Base-by-base conservation (phyloP, 495 filamentous ascomycete species). In the Talaromyces trachyspermus region DNA sequence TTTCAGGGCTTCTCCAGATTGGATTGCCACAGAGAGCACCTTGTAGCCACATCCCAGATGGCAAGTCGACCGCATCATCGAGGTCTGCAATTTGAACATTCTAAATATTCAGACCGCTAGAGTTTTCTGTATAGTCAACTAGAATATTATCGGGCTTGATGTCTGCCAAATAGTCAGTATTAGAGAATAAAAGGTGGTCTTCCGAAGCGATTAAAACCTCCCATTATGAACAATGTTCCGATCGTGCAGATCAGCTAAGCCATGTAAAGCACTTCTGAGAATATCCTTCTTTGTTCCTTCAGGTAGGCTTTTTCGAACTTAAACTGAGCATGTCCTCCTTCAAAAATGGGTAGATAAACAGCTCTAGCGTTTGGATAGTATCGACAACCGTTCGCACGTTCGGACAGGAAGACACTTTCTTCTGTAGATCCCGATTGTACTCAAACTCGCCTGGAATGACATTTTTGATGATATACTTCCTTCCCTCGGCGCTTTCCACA, bases 201-300 rank as follows among this genome's bases (percentile, higher is more conserved):
- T 10, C 17, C 12, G 37, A 19, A 39, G n/a, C 11, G n/a, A 41
- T 19, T 17, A 11, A 26, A 44, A 44, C 49, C 58, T 55, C 58
- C 69, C 66, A 47, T 57, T 63, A 56, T 74, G 70, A 11, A 70
- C 59, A 43, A 74, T 65, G 48, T 74, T 62, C 48, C 61, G 58
- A 38, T 66, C 50, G 51, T 74, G 68, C 50, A 75, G 52, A 30
- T 60, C 60, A 32, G 63, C 63, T 37, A 74, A 56, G 5, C 71
- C 69, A 19, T 53, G 68, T 10, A 72, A 54, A 32, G 64, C 60
- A 42, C 65, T 61, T 54, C 63, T 59, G 14, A 75, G 65, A 42
- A 73, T 64, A 18, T 56, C 45, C 51, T 67, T 66, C 39, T 58
- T 68, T 29, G 54, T 49, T 4, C 49, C 25, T 7, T 65, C 19